Base-by-base conservation (phyloP, 495 filamentous ascomycete genomes). In the Parmelia sp. region DNA sequence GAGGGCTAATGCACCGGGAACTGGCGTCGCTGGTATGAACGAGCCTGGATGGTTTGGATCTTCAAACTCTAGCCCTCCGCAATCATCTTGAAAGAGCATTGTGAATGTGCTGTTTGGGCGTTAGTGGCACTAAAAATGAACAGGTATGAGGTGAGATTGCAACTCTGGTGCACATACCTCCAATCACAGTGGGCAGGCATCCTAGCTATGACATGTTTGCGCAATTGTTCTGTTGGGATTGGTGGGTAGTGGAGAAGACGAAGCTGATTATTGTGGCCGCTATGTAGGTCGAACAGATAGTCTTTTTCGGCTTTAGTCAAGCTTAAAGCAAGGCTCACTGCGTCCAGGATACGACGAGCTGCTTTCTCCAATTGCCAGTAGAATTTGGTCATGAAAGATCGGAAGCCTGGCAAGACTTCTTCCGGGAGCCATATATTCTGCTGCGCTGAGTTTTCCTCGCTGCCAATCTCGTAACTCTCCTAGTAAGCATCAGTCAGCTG, bases 401-500 rank as follows among this genome's bases (percentile, higher is more conserved):
- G 77, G 69, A 88, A 87, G 1, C 80, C 84, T 1, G 83, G 83
- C 4, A 89, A 73, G 1, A 71, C 67, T 3, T 79, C 74, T 40
- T 85, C 78, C 3, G 83, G 82, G 21, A 83, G 71, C 85, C 85
- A 89, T 67, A 88, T 79, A 63, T 88, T 88, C 17, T 83, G 84
- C 64, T 86, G 82, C 27, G 65, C 60, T 21, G 71, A 39, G 60
- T 83, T 80, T 3, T 79, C 68, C 35, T 84, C 79, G 64, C 81
- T 86, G 17, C 85, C 86, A 62, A 83, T 83, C 63, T 88, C 86
- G 67, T 83, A 88, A 65, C 79, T 82, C 72, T 89, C 86, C 81
- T 60, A 60, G 35, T 60, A 12, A 60, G 19, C 19, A 27, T 42
- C n/a, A 47, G 19, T 44, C 19, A 44, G 12, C 3, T 4, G 10